Conservation (phyloP, 805 yeast genomes). For the Tetrapisispora fleetii region DNA sequence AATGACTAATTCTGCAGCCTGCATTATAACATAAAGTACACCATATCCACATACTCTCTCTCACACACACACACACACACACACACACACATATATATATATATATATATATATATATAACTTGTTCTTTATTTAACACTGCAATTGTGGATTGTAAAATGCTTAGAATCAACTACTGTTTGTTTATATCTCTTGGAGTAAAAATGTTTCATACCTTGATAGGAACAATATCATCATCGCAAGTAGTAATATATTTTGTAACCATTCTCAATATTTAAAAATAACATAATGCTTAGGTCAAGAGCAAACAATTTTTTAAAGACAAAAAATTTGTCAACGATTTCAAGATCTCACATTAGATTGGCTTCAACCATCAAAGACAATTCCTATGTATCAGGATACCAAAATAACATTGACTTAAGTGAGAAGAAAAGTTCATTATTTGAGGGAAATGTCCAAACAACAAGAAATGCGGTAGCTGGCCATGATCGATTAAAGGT, state of each 20-base stretch:
- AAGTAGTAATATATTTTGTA: neutral
- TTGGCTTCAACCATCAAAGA: conserved; percentile 21
- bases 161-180: no score
- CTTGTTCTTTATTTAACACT: no score
- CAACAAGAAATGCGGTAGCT: neutral
- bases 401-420: neutral
- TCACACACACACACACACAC: no score
- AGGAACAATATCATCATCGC: no score
- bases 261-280: neutral
- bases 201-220: no score
- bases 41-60: no score
- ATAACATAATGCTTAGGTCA: neutral
- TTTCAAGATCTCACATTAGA: conserved; percentile 11
- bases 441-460: neutral
- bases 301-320: neutral
- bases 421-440: neutral
- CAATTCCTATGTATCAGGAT: conserved; percentile 9
- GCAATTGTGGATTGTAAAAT: no score
- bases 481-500: conserved; percentile 5
- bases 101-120: no score
- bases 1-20: neutral
- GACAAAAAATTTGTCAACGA: neutral
- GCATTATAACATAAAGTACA: no score
- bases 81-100: no score
- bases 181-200: no score